phyloP scores from a whole-genome alignment of 2,329 filamentous ascomycete genomes.

The Phaeoacremonium minimum region DNA sequence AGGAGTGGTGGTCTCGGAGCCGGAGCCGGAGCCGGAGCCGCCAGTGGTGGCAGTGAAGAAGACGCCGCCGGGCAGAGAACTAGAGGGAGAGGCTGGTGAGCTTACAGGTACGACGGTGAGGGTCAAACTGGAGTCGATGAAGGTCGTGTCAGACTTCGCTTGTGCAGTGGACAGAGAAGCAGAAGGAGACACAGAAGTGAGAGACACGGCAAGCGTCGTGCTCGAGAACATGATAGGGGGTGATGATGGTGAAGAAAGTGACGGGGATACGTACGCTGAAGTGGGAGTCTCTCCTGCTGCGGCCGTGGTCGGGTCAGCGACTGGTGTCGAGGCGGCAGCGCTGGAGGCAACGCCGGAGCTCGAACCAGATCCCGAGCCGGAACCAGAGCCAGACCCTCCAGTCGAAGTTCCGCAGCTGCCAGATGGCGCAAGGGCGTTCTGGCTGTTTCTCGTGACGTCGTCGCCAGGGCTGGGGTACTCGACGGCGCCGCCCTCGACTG shows the following conservation, averaged over 20 bases:
- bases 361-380: slow-evolving; percentile 8
- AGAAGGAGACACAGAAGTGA: slow-evolving; percentile 1
- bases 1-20: slow-evolving; percentile 7
- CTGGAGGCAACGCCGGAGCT: not conserved
- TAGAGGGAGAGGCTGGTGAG: slow-evolving; percentile 6
- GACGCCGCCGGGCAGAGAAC: slow-evolving; percentile 31
- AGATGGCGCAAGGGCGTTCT: slow-evolving; percentile 28
- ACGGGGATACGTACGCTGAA: slow-evolving; percentile 17
- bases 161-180: too few relatives aligned
- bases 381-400: slow-evolving; percentile 17
- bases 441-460: slow-evolving; percentile 37
- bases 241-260: not conserved
- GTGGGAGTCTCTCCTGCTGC: slow-evolving; percentile 7
- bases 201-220: not conserved
- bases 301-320: slow-evolving; percentile 2
- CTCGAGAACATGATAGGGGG: slow-evolving; percentile 19
- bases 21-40: slow-evolving; percentile 5
- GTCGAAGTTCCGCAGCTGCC: slow-evolving; percentile 26
- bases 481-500: slow-evolving; percentile 52
- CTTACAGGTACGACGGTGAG: not conserved
- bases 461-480: slow-evolving; percentile 63
- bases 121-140: not conserved
- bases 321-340: slow-evolving; percentile 6
- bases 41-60: slow-evolving; percentile 28
- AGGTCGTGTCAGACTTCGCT: not conserved